Evolutionary conservation across 176 grass and related monocot species (phyloP), one percentile per base, ranked within the genome.

Genomic region (Saccharum spontaneum): DNA sequence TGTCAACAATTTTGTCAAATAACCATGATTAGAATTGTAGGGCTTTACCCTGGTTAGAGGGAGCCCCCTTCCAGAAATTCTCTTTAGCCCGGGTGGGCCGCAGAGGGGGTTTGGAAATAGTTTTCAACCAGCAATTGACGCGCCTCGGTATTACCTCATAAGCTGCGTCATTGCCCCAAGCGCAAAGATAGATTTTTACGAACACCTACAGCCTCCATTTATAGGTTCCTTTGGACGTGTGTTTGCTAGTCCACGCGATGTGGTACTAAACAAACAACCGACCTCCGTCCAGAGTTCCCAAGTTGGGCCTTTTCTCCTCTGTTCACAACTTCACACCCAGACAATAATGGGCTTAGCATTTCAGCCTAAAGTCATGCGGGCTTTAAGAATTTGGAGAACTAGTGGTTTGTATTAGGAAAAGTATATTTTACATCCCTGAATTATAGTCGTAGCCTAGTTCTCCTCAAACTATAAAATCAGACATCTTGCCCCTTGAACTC

Each of bases 111-210:
- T 94, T 94, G 92, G 88, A 90, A 94, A 94, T 94, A 94, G 83
- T 85, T 75, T 84, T 66, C 91, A 97, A 97, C 94, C 91, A 97
- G 94, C 91, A 94, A 94, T 97, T 94, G 89, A 94, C 89, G 91
- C 91, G 91, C 93, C 86, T 92, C 86, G 90, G 86, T 89, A 86
- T 86, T 0, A 92, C 90, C 91, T 93, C 88, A 93, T 85, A 79
- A 93, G 91, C 88, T 93, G 91, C 91, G 91, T 93, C 88, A 93
- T 90, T 93, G 91, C 91, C 91, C 91, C 88, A 93, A 93, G 91
- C 91, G 88, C 91, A 93, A 93, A 90, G 91, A 93, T 83, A 50
- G 18, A 14, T 10, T 10, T 52, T 0, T 0, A 1, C 0, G 40
- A 0, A 1, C 0, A 12, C 4, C 18, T 1, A 7, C 30, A 1